Percentiles rank a stretch among this genome's conserved stretches.
These are phyloP conservation scores for Piloderma croceum DNA, from an alignment of 768 basidiomycete species.

Conservation along the genomic window DNA sequence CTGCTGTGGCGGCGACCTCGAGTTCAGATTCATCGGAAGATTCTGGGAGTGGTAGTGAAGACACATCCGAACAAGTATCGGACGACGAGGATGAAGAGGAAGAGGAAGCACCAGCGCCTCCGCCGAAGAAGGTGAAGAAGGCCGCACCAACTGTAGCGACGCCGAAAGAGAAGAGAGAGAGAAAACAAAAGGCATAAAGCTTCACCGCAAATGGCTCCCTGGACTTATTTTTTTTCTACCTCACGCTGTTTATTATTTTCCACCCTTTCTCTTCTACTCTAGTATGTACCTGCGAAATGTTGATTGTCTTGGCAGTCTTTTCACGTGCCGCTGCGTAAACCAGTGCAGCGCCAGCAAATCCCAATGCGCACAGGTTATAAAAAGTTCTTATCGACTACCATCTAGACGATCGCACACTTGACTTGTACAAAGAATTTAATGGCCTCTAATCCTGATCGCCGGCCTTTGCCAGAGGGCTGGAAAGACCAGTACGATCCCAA, in stretches of 20 bases:
- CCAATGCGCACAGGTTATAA: too few species aligned
- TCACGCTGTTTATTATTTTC: background rate
- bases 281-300: background rate
- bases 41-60: slow-evolving; percentile 23
- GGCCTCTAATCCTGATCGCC: slow-evolving; percentile 45
- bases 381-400: background rate
- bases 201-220: background rate
- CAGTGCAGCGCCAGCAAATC: too few species aligned
- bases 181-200: slow-evolving; percentile 20
- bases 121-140: slow-evolving; percentile 21
- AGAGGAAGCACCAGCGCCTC: slow-evolving; percentile 10
- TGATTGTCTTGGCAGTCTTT: background rate
- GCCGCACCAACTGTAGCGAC: background rate
- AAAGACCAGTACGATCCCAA: slow-evolving; percentile 59
- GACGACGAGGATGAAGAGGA: slow-evolving; percentile 20
- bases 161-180: slow-evolving; percentile 23
- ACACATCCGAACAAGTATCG: slow-evolving; percentile 13
- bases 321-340: background rate
- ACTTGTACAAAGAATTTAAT: background rate
- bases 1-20: slow-evolving; percentile 19
- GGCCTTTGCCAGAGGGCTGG: slow-evolving; percentile 66
- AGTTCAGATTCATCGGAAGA: slow-evolving; percentile 14
- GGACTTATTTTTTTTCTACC: too few species aligned
- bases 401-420: background rate
- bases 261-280: background rate